Conservation (phyloP, 306 rosid species). For the Fragaria nilgerrensis region DNA sequence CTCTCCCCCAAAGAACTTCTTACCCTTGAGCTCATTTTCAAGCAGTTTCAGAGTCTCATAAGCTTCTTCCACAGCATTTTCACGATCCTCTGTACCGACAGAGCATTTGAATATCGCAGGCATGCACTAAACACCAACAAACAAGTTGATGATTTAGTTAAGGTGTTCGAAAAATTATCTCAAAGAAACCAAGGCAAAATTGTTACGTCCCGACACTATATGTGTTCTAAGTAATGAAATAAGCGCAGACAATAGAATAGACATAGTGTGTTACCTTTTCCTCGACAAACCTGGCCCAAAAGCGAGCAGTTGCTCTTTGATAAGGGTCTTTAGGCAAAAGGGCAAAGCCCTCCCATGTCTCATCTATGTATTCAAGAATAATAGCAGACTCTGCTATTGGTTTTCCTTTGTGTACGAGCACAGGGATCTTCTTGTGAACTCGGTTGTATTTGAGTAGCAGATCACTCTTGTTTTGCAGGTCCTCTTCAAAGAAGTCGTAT, state of each 20-base stretch:
- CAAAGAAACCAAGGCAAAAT: neutral
- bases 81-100: constrained; percentile 16
- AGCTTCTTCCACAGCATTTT: constrained; percentile 29
- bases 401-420: constrained; percentile 52
- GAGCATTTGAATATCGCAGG: constrained; percentile 14
- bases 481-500: constrained; percentile 35
- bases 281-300: constrained; percentile 61
- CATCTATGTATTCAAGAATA: constrained; percentile 53
- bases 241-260: too few species aligned
- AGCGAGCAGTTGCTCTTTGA: constrained; percentile 52
- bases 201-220: neutral
- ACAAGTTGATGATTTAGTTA: neutral
- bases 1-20: constrained; percentile 61
- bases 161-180: neutral
- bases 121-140: constrained; percentile 19
- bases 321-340: constrained; percentile 48
- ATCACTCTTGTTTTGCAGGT: constrained; percentile 37
- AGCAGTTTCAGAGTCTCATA: constrained; percentile 17
- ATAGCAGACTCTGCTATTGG: constrained; percentile 54
- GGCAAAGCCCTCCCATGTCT: constrained; percentile 38
- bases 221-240: too few species aligned
- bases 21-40: constrained; percentile 50
- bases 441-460: constrained; percentile 58
- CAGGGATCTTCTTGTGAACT: constrained; percentile 53
- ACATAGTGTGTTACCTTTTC: constrained; percentile 41